Evolutionary conservation across 2,329 filamentous ascomycete species (phyloP).

Genomic region (Leptographium flavum): DNA sequence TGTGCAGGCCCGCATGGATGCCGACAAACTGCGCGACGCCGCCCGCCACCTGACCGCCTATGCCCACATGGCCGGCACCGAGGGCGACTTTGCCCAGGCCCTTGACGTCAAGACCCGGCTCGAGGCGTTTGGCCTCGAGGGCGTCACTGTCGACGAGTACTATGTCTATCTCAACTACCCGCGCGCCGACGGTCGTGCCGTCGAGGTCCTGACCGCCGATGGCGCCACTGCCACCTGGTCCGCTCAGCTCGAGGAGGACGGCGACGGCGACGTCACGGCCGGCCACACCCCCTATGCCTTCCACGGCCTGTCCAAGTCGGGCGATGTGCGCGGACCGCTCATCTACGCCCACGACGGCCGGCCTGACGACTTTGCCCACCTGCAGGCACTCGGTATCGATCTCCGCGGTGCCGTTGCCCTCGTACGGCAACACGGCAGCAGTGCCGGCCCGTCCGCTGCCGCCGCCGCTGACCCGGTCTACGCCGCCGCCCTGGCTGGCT

Average conservation of each 20-base stretch:
- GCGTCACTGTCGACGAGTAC: constrained; percentile 64
- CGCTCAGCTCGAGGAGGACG: constrained; percentile 71
- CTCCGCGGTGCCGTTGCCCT: constrained; percentile 71
- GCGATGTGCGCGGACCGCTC: constrained; percentile 72
- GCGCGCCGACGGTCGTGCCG: constrained; percentile 56
- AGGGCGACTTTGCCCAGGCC: constrained; percentile 77
- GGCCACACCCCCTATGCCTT: constrained; percentile 64
- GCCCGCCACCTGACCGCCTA: constrained; percentile 67
- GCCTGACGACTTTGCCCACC: constrained; percentile 61
- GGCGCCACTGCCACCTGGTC: constrained; percentile 54
- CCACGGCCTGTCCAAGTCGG: constrained; percentile 77
- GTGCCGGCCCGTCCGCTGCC: too few relatives aligned
- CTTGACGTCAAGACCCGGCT: constrained; percentile 75
- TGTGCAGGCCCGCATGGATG: constrained; percentile 59
- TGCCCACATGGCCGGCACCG: constrained; percentile 85
- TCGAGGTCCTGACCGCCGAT: constrained; percentile 63
- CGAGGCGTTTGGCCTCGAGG: constrained; percentile 55
- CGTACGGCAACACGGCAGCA: constrained; percentile 64
- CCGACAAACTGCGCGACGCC: constrained; percentile 54
- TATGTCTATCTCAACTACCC: constrained; percentile 91
- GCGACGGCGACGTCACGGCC: constrained; percentile 44
- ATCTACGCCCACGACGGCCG: constrained; percentile 91
- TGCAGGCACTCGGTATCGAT: constrained; percentile 58
- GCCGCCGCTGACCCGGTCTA: constrained; percentile 76
- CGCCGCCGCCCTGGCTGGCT: constrained; percentile 75